Conservation (phyloP, 2,329 filamentous ascomycete genomes). For the Pezicula rhizophila region DNA sequence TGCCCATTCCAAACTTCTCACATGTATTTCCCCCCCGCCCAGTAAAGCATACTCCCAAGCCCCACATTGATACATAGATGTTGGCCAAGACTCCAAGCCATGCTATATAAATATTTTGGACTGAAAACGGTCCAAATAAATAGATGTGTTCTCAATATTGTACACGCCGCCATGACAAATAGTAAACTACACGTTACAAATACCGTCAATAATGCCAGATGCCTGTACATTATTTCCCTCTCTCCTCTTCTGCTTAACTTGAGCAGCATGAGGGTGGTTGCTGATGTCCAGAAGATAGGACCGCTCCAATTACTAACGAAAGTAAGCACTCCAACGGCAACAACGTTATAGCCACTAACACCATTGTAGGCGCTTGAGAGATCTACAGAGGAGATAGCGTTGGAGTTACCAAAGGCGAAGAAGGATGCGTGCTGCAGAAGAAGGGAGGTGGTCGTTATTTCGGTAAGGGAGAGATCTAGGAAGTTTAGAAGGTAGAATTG, state of each 20-base stretch:
- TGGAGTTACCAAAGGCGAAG: constrained; percentile 86
- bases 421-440: constrained; percentile 78
- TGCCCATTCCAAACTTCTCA: constrained; percentile 2
- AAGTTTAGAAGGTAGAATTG: constrained; percentile 48
- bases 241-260: constrained; percentile 16
- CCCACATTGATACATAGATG: constrained; percentile 70
- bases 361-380: constrained; percentile 95
- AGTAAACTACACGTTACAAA: constrained; percentile 61
- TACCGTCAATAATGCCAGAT: constrained; percentile 61
- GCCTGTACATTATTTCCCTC: constrained; percentile 28
- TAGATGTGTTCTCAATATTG: constrained; percentile 74
- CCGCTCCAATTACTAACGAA: constrained; percentile 91
- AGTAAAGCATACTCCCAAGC: constrained; percentile 52
- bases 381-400: constrained; percentile 93
- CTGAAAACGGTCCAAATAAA: constrained; percentile 99
- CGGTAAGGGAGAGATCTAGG: constrained; percentile 42
- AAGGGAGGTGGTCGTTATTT: constrained; percentile 64
- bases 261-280: constrained; percentile 55
- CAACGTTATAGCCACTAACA: constrained; percentile 70
- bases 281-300: constrained; percentile 78
- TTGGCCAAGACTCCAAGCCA: constrained; percentile 80
- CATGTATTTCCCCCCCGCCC: constrained; percentile 37
- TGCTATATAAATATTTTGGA: constrained; percentile 88
- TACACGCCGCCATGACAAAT: constrained; percentile 85
- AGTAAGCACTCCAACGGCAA: constrained; percentile 75